Percentiles rank a stretch among this genome's conserved stretches.
These are phyloP conservation scores for Aureobasidium musti DNA, from an alignment of 2,329 filamentous ascomycete species.

Conservation along the genomic window DNA sequence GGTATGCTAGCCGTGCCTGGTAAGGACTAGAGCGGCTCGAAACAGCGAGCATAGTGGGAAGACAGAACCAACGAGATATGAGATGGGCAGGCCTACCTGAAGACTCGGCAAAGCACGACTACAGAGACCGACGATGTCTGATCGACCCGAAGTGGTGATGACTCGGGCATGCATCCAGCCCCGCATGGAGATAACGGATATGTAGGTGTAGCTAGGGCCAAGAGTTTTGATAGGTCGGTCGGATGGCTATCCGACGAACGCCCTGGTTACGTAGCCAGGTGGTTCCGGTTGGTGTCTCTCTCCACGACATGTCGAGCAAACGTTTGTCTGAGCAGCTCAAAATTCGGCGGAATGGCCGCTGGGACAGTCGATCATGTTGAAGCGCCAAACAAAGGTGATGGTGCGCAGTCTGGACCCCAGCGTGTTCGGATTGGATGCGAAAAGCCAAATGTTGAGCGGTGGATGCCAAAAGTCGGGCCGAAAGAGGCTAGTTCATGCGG, in stretches of 20 bases:
- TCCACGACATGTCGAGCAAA: background rate
- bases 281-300: background rate
- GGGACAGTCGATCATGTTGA: background rate
- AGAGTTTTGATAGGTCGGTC: constrained; percentile 12
- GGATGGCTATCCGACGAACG: background rate
- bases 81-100: constrained; percentile 39
- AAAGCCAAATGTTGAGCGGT: constrained; percentile 19
- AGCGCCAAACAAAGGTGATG: background rate
- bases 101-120: background rate
- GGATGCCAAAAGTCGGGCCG: constrained; percentile 7
- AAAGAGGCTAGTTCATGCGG: constrained; percentile 28
- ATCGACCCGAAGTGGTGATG: constrained; percentile 1
- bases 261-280: background rate
- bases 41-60: constrained; percentile 29
- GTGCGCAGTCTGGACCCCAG: constrained; percentile 2
- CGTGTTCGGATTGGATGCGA: background rate
- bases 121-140: background rate
- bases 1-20: constrained; percentile 47
- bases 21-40: constrained; percentile 41
- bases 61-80: constrained; percentile 43
- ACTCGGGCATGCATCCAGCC: constrained; percentile 2
- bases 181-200: constrained; percentile 25
- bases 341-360: background rate
- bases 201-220: constrained; percentile 17
- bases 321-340: background rate